Percentiles rank a stretch among this genome's conserved stretches.
Conservation (phyloP, 2,329 filamentous ascomycete genomes). For the Sarocladiaceae sp. region DNA sequence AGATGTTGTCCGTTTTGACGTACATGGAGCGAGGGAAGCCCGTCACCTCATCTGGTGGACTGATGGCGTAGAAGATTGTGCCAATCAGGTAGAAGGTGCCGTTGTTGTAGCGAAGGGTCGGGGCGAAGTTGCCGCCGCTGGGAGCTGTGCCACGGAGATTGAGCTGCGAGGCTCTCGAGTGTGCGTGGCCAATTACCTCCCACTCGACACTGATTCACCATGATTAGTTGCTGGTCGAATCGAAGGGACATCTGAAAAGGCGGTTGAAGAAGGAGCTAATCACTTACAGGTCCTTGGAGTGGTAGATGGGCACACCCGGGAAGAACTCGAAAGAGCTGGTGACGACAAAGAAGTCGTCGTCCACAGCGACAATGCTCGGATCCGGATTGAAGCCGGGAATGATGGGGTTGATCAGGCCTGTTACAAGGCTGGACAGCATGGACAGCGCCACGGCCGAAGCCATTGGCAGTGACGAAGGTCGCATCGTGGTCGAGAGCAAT, state of each 20-base stretch:
- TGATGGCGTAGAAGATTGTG: slow-evolving; percentile 38
- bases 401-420: slow-evolving; percentile 39
- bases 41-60: slow-evolving; percentile 36
- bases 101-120: slow-evolving; percentile 40
- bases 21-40: slow-evolving; percentile 52
- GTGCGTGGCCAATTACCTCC: slow-evolving; percentile 47
- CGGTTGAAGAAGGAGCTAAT: background rate
- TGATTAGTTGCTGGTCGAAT: too few species aligned
- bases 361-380: slow-evolving; percentile 41
- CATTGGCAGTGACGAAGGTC: too few species aligned
- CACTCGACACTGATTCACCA: slow-evolving; percentile 39
- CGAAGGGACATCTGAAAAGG: too few species aligned
- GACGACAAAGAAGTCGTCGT: slow-evolving; percentile 46
- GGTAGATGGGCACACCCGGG: slow-evolving; percentile 57
- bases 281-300: slow-evolving; percentile 41
- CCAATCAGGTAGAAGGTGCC: slow-evolving; percentile 42
- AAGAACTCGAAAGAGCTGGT: slow-evolving; percentile 62
- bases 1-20: slow-evolving; percentile 48
- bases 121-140: slow-evolving; percentile 45
- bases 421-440: background rate
- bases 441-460: background rate
- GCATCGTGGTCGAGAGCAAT: too few species aligned
- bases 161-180: slow-evolving; percentile 46
- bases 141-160: slow-evolving; percentile 48
- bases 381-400: slow-evolving; percentile 60